Conservation (phyloP, 2,329 filamentous ascomycete species). For the Colletotrichum filicis region DNA sequence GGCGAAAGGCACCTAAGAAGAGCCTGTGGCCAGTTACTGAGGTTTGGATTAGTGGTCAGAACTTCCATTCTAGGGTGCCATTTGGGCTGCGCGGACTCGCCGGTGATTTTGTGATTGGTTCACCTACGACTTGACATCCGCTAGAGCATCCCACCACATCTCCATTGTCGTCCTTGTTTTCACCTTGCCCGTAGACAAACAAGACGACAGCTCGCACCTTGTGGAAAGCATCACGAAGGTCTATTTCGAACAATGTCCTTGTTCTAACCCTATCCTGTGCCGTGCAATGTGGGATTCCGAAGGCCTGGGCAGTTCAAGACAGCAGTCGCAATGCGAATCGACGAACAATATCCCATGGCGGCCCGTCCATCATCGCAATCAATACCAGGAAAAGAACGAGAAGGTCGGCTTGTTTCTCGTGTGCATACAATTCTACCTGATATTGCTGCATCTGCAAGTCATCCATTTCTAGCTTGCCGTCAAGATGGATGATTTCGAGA, state of each 20-base stretch:
- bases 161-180: neutral
- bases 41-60: neutral
- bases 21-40: neutral
- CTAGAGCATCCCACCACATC: neutral
- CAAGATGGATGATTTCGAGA: neutral
- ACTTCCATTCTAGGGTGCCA: neutral
- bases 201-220: neutral
- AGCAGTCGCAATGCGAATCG: neutral
- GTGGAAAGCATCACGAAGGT: neutral
- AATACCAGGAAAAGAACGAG: neutral
- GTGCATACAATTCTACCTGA: neutral
- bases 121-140: conserved; percentile 17
- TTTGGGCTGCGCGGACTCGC: neutral
- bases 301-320: neutral
- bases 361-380: neutral
- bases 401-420: neutral
- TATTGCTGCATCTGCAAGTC: neutral
- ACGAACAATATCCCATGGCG: neutral
- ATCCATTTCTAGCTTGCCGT: neutral
- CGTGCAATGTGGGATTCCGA: neutral
- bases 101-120: conserved; percentile 20
- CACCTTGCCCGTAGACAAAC: neutral
- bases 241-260: neutral
- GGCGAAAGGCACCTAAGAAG: neutral
- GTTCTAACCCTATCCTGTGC: neutral